phyloP scores from a whole-genome alignment of 192 early-diverging fungal genomes.

The Gigaspora rosea region DNA sequence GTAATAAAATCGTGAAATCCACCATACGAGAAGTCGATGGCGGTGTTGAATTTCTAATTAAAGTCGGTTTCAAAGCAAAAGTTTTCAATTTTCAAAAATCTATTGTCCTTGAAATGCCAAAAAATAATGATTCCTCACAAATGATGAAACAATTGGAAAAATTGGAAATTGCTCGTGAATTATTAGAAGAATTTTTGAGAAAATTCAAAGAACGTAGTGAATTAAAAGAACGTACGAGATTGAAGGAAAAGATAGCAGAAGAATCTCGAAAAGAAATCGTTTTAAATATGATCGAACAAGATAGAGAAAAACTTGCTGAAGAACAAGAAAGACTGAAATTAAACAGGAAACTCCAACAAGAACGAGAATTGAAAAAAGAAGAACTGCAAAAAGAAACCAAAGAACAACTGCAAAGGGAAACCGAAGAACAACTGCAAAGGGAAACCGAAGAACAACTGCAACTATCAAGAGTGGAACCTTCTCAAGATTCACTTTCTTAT shows the following conservation, averaged over 20 bases:
- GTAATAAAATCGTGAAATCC: not conserved
- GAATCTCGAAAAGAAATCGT: not conserved
- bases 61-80: constrained; percentile 2
- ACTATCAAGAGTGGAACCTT: no score
- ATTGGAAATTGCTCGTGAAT: constrained; percentile 7
- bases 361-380: not conserved
- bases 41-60: not conserved
- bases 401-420: not conserved
- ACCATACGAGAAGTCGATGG: not conserved
- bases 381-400: no score
- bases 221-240: not conserved
- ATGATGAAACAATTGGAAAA: not conserved
- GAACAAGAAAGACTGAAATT: not conserved
- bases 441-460: not conserved
- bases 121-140: not conserved
- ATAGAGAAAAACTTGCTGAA: not conserved
- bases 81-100: not conserved
- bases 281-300: not conserved
- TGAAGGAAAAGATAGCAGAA: not conserved
- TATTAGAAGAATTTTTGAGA: constrained; percentile 10
- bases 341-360: not conserved
- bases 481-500: not conserved
- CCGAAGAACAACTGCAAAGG: not conserved
- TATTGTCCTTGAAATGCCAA: not conserved
- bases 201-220: not conserved